A percentile compares a stretch with the other conserved stretches of the same genome.
These are phyloP conservation scores for Fusarium sulawesiense DNA, from an alignment of 2,329 filamentous ascomycete genomes.

Conservation along the genomic window DNA sequence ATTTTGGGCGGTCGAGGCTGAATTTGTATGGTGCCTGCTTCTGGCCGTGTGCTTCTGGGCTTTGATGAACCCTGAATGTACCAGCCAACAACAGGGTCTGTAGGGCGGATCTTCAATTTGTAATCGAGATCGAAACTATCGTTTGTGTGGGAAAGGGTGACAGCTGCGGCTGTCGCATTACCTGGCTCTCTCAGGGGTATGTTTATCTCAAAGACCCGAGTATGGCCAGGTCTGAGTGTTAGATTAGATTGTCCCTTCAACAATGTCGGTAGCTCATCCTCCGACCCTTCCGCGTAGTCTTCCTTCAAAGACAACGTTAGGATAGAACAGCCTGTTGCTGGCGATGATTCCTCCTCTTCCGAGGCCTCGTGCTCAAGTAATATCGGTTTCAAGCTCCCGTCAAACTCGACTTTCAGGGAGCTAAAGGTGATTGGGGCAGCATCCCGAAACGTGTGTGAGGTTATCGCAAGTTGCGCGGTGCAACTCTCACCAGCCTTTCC, in stretches of 20 bases:
- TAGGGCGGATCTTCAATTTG: slow-evolving; percentile 64
- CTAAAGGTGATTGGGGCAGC: slow-evolving; percentile 64
- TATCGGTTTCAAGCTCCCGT: slow-evolving; percentile 68
- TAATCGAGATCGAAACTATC: slow-evolving; percentile 76
- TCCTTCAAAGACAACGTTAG: slow-evolving; percentile 49
- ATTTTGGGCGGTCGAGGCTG: slow-evolving; percentile 93
- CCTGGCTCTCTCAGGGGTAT: slow-evolving; percentile 84
- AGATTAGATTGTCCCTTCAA: slow-evolving; percentile 71
- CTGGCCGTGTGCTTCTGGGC: slow-evolving; percentile 60
- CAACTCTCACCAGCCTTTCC: slow-evolving; percentile 71
- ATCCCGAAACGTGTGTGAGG: slow-evolving; percentile 65
- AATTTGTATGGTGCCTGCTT: slow-evolving; percentile 73
- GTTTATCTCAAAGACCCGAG: slow-evolving; percentile 76
- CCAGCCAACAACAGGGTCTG: slow-evolving; percentile 61
- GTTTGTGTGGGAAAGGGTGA: slow-evolving; percentile 71
- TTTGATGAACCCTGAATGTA: slow-evolving; percentile 57
- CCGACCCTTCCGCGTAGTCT: slow-evolving; percentile 44
- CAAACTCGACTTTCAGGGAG: slow-evolving; percentile 65
- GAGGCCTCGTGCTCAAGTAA: slow-evolving; percentile 58
- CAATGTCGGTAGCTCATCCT: slow-evolving; percentile 49
- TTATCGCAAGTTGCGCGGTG: slow-evolving; percentile 67
- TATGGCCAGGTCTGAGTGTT: slow-evolving; percentile 73
- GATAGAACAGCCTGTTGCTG: slow-evolving; percentile 32
- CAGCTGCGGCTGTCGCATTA: slow-evolving; percentile 74
- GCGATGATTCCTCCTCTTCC: slow-evolving; percentile 9